Evolutionary conservation across 2,329 filamentous ascomycete genomes (phyloP).

Genomic region (Blumeria hordei): DNA sequence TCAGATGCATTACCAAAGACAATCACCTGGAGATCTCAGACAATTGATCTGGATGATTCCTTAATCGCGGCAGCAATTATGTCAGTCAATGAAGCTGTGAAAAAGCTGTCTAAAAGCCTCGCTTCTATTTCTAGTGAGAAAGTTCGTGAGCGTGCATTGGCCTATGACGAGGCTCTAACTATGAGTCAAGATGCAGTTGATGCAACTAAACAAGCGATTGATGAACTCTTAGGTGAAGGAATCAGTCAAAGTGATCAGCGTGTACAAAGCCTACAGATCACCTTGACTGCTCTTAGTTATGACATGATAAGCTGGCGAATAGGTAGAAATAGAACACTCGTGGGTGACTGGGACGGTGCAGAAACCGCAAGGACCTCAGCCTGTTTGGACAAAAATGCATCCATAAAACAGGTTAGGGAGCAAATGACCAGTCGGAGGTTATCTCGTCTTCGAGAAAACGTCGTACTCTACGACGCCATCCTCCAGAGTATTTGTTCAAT

Average conservation of each 20-base stretch:
- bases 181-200: constrained; percentile 86
- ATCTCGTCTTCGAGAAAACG: constrained; percentile 59
- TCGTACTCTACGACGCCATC: constrained; percentile 75
- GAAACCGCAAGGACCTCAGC: constrained; percentile 22
- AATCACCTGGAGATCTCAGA: constrained; percentile 65
- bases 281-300: constrained; percentile 80
- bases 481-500: constrained; percentile 78
- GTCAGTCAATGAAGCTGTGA: constrained; percentile 32
- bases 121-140: constrained; percentile 20
- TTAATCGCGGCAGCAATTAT: constrained; percentile 70
- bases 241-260: constrained; percentile 61
- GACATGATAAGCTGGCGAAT: constrained; percentile 87
- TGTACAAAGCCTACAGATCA: constrained; percentile 84
- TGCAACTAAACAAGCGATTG: constrained; percentile 77
- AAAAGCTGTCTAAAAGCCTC: constrained; percentile 24
- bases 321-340: constrained; percentile 71
- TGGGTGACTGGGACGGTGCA: constrained; percentile 60
- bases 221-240: constrained; percentile 66
- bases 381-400: constrained; percentile 27
- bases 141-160: constrained; percentile 48
- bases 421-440: constrained; percentile 53
- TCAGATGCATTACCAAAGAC: constrained; percentile 40
- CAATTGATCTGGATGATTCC: constrained; percentile 77
- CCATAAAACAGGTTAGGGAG: constrained; percentile 24
- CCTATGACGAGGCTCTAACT: constrained; percentile 77